Conservation (phyloP, 1,284 basidiomycete genomes). For the Malassezia yamatoensis region DNA sequence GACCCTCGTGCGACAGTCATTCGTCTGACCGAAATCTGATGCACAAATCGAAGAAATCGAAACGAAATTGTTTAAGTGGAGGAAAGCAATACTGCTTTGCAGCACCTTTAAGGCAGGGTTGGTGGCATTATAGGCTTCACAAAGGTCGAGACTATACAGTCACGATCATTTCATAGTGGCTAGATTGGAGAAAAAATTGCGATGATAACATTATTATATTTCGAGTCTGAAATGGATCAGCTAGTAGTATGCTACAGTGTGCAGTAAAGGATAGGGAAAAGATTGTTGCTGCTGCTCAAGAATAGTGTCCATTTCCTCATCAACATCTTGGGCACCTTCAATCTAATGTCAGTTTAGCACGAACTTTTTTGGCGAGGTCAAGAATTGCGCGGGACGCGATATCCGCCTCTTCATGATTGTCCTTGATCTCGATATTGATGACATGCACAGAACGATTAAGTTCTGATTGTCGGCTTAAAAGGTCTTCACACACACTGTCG, state of each 20-base stretch:
- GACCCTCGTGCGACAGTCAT: neutral
- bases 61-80: neutral
- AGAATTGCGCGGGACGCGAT: conserved; percentile 91
- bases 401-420: conserved; percentile 95
- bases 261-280: conserved; percentile 83
- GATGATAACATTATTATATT: too few relatives aligned
- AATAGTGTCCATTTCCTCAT: conserved; percentile 80
- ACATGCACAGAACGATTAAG: conserved; percentile 87
- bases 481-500: conserved; percentile 94
- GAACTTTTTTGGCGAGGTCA: conserved; percentile 59
- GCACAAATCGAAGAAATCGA: neutral
- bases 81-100: neutral
- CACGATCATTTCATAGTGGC: too few relatives aligned
- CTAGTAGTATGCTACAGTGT: conserved; percentile 55
- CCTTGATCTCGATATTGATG: conserved; percentile 97
- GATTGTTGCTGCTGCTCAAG: conserved; percentile 71
- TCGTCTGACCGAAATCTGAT: neutral
- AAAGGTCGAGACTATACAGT: too few relatives aligned
- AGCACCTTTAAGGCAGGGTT: too few relatives aligned
- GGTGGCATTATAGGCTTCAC: too few relatives aligned
- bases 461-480: conserved; percentile 77
- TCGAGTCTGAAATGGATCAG: too few relatives aligned
- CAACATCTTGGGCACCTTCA: conserved; percentile 71
- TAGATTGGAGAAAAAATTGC: too few relatives aligned
- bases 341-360: conserved; percentile 55